These are phyloP conservation scores for Cajanus cajan DNA, from an alignment of 306 rosid species.

Conservation along the genomic window DNA sequence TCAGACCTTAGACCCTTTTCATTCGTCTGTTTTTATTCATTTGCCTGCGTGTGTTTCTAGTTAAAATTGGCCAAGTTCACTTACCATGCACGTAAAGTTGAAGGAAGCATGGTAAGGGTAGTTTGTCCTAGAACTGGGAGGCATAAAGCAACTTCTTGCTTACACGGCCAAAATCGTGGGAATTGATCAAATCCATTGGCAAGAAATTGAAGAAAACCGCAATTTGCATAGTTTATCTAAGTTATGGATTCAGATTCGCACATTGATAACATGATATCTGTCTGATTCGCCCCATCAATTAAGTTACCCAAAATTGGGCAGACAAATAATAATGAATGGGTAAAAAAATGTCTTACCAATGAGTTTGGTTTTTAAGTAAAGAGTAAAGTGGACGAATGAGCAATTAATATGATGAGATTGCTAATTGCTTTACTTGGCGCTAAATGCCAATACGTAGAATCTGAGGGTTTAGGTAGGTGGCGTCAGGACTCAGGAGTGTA, in stretches of 20 bases:
- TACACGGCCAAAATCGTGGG: slow-evolving; percentile 55
- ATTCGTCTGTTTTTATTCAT: background rate
- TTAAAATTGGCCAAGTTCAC: slow-evolving; percentile 46
- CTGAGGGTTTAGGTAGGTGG: slow-evolving; percentile 27
- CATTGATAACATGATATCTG: background rate
- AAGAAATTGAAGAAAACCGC: background rate
- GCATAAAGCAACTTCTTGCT: slow-evolving; percentile 95
- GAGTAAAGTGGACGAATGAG: background rate
- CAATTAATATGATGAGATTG: slow-evolving; percentile 5
- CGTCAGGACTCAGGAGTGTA: slow-evolving; percentile 17
- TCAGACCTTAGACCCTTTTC: background rate
- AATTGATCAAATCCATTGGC: background rate
- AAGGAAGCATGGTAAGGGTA: slow-evolving; percentile 28
- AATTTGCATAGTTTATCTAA: background rate
- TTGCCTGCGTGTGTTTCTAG: slow-evolving; percentile 28
- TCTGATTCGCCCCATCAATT: background rate
- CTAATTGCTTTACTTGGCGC: background rate
- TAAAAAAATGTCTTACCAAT: background rate
- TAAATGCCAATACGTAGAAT: slow-evolving; percentile 26
- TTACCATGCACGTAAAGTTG: slow-evolving; percentile 94
- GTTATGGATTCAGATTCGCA: slow-evolving; percentile 4
- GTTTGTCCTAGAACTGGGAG: slow-evolving; percentile 70
- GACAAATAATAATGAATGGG: background rate
- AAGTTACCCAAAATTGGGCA: background rate
- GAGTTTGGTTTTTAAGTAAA: background rate